Evolutionary conservation across 148 eudicot genomes (phyloP).

Genomic region (Silene latifolia): DNA sequence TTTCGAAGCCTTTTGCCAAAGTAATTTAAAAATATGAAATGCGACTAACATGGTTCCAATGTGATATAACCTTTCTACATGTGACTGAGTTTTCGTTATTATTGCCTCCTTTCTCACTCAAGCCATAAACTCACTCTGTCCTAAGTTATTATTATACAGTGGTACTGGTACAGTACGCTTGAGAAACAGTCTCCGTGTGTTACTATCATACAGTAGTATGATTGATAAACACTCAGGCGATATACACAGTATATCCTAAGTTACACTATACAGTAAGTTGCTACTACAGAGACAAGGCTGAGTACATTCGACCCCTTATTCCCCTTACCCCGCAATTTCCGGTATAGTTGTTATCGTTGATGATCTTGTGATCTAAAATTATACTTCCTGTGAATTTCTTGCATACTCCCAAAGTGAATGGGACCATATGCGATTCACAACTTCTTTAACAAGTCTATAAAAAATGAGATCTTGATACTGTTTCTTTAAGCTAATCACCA

Average conservation of each 20-base stretch:
- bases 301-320: too few species aligned
- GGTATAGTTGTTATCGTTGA: too few species aligned
- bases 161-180: too few species aligned
- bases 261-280: too few species aligned
- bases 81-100: neutral
- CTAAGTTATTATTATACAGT: neutral
- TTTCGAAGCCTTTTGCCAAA: neutral
- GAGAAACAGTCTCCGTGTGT: too few species aligned
- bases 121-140: neutral
- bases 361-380: neutral
- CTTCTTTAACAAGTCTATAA: neutral
- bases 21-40: neutral
- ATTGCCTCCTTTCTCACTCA: neutral
- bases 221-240: too few species aligned
- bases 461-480: neutral
- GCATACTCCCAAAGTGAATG: neutral
- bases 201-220: too few species aligned
- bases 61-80: neutral
- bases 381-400: neutral
- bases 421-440: neutral
- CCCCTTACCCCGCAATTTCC: too few species aligned
- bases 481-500: neutral
- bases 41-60: neutral
- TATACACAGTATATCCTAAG: too few species aligned
- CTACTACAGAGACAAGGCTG: too few species aligned